Conservation (phyloP, 108 stramenopile species). For the Mediolabrus comicus region DNA sequence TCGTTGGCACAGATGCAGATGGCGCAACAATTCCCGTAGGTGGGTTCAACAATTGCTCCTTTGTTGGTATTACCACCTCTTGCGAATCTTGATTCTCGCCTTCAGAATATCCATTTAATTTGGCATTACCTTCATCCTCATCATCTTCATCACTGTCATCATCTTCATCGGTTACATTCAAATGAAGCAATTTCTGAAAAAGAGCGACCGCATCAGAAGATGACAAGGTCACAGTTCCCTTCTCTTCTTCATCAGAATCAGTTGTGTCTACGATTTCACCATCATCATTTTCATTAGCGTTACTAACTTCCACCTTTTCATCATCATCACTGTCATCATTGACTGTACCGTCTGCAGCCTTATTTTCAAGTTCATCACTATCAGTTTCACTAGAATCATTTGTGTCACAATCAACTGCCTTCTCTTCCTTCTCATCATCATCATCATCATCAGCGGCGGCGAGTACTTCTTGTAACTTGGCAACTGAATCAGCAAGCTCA, state of each 20-base stretch:
- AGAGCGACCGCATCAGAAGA: constrained; percentile 40
- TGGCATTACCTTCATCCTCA: constrained; percentile 8
- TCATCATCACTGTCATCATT: constrained; percentile 27
- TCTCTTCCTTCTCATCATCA: not conserved
- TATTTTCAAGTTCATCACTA: constrained; percentile 20
- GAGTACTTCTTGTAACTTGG: constrained; percentile 5
- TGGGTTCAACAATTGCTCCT: constrained; percentile 43
- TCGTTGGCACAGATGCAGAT: constrained; percentile 38
- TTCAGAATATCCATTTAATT: constrained; percentile 2
- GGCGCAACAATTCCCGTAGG: constrained; percentile 42
- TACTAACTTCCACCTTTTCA: constrained; percentile 19
- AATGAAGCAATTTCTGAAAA: constrained; percentile 53
- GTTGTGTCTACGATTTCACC: constrained; percentile 23
- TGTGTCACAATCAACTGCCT: not conserved
- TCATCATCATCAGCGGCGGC: constrained; percentile 7
- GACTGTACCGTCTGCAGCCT: constrained; percentile 10
- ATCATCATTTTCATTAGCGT: constrained; percentile 15
- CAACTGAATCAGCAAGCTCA: constrained; percentile 2
- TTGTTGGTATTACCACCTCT: constrained; percentile 26
- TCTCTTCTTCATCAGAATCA: constrained; percentile 3
- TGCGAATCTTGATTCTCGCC: not conserved
- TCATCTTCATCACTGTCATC: constrained; percentile 20
- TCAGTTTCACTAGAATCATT: not conserved
- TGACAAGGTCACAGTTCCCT: constrained; percentile 17
- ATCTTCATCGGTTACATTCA: constrained; percentile 32